Evolutionary conservation across 164 flowering plant species (phyloP).

Genomic region (Tinospora cordifolia): DNA sequence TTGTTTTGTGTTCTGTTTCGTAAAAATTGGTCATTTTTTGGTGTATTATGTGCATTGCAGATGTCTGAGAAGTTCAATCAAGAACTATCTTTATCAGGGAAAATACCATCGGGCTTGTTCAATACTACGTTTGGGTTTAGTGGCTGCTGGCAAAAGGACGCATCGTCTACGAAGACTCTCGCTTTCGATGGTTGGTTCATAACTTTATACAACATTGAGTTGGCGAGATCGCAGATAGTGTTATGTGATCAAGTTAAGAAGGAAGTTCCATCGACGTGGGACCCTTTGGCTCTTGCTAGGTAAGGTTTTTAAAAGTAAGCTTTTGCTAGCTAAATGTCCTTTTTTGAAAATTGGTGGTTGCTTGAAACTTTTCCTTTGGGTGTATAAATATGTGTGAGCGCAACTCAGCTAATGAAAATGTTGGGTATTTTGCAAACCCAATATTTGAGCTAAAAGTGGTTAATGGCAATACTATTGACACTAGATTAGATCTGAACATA

Average conservation of each 20-base stretch:
- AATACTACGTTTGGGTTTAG: slow-evolving; percentile 62
- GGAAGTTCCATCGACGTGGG: slow-evolving; percentile 81
- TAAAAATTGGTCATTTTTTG: neutral
- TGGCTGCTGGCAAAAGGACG: slow-evolving; percentile 80
- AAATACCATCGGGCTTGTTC: slow-evolving; percentile 72
- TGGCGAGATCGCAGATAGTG: slow-evolving; percentile 51
- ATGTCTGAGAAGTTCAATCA: slow-evolving; percentile 86
- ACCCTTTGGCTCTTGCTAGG: slow-evolving; percentile 74
- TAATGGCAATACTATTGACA: too few species aligned
- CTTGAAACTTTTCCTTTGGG: neutral
- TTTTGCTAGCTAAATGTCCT: neutral
- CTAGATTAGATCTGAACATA: too few species aligned
- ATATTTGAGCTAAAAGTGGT: too few species aligned
- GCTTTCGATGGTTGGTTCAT: slow-evolving; percentile 88
- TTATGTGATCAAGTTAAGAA: slow-evolving; percentile 50
- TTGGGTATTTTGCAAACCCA: neutral
- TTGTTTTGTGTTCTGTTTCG: neutral
- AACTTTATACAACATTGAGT: slow-evolving; percentile 58
- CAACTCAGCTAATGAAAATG: neutral
- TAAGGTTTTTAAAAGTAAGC: slow-evolving; percentile 25
- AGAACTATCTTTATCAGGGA: slow-evolving; percentile 57
- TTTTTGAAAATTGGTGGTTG: neutral
- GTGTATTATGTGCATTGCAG: slow-evolving; percentile 33
- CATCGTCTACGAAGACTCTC: slow-evolving; percentile 47
- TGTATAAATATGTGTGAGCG: neutral